phyloP scores from a whole-genome alignment of 2,329 filamentous ascomycete species.

The Colletotrichum sp. region DNA sequence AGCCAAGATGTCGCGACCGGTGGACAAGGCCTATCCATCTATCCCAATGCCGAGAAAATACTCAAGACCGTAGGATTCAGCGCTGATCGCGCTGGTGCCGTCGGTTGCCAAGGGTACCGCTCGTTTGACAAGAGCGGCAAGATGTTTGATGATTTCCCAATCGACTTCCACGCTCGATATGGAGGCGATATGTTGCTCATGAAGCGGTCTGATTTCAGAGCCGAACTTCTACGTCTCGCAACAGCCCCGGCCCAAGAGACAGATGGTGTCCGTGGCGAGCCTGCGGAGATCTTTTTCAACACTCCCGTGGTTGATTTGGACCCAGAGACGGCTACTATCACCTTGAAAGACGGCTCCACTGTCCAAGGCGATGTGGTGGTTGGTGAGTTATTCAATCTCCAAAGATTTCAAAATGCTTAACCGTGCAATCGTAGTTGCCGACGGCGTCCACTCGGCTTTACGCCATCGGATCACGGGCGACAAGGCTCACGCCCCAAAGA shows the following conservation, averaged over 20 bases:
- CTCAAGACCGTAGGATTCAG: not conserved
- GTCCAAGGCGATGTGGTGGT: not conserved
- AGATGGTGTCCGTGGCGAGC: not conserved
- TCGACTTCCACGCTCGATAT: not conserved
- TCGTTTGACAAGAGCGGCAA: not conserved
- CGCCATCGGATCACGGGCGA: not conserved
- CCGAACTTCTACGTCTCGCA: not conserved
- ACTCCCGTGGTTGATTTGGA: not conserved
- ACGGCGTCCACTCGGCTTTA: not conserved
- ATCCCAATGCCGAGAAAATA: not conserved
- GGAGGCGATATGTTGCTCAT: not conserved
- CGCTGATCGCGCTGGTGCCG: not conserved
- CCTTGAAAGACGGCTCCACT: not conserved
- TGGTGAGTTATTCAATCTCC: not conserved
- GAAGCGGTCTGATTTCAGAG: not conserved
- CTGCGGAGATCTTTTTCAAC: not conserved
- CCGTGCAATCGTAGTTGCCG: not conserved
- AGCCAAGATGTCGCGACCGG: not conserved
- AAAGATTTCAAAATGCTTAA: not conserved
- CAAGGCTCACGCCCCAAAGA: not conserved
- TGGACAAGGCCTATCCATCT: not conserved
- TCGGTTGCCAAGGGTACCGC: not conserved
- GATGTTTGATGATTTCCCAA: not conserved
- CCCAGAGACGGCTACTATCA: not conserved
- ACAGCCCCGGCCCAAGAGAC: not conserved